phyloP scores from a whole-genome alignment of 768 basidiomycete genomes.

The Boletus rubroflammeus region DNA sequence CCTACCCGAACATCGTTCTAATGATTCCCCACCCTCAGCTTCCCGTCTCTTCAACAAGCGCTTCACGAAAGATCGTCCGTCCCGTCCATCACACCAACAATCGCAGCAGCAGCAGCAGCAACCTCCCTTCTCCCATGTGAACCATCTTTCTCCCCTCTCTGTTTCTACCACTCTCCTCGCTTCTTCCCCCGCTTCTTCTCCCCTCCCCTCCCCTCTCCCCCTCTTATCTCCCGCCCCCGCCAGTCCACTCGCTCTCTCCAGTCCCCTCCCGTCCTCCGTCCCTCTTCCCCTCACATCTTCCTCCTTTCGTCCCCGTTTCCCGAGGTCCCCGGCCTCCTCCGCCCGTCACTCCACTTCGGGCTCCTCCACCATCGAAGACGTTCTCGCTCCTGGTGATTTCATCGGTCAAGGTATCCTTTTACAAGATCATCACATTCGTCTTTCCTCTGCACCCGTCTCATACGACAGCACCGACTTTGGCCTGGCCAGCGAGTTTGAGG shows the following conservation, averaged over 20 bases:
- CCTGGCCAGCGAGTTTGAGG: constrained; percentile 71
- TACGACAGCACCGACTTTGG: constrained; percentile 36
- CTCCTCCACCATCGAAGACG: constrained; percentile 41
- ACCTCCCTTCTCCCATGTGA: constrained; percentile 1
- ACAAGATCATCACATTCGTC: constrained; percentile 62
- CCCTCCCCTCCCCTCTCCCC: constrained; percentile 25
- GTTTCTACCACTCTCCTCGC: constrained; percentile 5
- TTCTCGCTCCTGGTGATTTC: constrained; percentile 68
- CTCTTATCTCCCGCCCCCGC: constrained; percentile 26
- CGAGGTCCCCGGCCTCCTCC: constrained; percentile 33
- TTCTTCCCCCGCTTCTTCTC: constrained; percentile 7
- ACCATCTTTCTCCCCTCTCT: constrained; percentile 16
- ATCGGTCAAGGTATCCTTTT: constrained; percentile 66
- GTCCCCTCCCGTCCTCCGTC: not conserved
- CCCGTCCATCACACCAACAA: constrained; percentile 18
- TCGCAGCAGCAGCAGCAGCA: constrained; percentile 11
- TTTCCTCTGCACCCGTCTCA: constrained; percentile 42
- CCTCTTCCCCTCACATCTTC: constrained; percentile 23
- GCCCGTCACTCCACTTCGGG: constrained; percentile 28
- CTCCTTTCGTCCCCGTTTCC: constrained; percentile 36
- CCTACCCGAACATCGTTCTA: constrained; percentile 24
- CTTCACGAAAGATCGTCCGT: constrained; percentile 31
- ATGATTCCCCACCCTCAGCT: constrained; percentile 21
- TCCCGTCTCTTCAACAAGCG: constrained; percentile 35
- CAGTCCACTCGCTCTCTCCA: constrained; percentile 35